phyloP scores from a whole-genome alignment of 2,329 filamentous ascomycete species.

The Apiospora sp. region DNA sequence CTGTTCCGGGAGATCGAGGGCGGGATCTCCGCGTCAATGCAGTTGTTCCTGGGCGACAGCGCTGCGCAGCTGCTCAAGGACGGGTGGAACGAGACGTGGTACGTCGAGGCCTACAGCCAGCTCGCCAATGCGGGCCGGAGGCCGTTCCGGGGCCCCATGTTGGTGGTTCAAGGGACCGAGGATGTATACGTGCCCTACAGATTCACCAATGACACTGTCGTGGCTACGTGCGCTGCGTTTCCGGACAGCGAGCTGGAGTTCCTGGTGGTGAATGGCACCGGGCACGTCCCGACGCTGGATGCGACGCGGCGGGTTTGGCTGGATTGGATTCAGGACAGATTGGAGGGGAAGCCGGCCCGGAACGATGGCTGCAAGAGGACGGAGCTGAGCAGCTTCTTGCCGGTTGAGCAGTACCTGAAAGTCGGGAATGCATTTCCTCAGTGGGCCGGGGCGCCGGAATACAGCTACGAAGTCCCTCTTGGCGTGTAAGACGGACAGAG shows the following conservation, averaged over 20 bases:
- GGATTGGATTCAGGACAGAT: constrained; percentile 36
- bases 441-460: constrained; percentile 33
- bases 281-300: constrained; percentile 34
- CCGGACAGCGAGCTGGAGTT: constrained; percentile 30
- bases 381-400: constrained; percentile 31
- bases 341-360: constrained; percentile 29
- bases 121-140: constrained; percentile 41
- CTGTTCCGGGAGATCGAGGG: constrained; percentile 35
- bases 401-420: constrained; percentile 29
- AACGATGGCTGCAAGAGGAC: constrained; percentile 30
- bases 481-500: constrained; percentile 28
- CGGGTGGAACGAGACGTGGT: constrained; percentile 34
- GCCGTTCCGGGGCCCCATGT: constrained; percentile 45
- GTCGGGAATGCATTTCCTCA: constrained; percentile 32
- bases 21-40: constrained; percentile 30
- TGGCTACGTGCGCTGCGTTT: constrained; percentile 27
- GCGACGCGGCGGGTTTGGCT: constrained; percentile 35
- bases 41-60: constrained; percentile 29
- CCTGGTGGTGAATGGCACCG: constrained; percentile 33
- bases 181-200: constrained; percentile 34
- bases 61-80: constrained; percentile 26
- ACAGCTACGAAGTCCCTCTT: constrained; percentile 32
- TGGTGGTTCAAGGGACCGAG: constrained; percentile 46
- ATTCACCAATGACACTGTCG: constrained; percentile 30
- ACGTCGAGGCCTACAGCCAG: constrained; percentile 35